Evolutionary conservation across 441 rosid species (phyloP), one percentile per base, ranked within the genome.

Genomic region (Breynia disticha): DNA sequence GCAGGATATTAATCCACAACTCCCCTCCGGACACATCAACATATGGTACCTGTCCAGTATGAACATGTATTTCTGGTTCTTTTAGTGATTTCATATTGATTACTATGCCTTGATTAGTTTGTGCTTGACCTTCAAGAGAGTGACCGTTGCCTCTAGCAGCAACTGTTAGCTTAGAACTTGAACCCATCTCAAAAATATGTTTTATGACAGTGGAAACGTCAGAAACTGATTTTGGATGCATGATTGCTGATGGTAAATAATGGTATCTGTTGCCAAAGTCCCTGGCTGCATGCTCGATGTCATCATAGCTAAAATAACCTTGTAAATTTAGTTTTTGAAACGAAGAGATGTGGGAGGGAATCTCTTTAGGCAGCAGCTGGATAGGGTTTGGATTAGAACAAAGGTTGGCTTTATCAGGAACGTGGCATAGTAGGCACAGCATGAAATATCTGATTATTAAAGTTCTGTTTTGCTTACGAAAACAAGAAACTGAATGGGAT

Each of bases 111-210:
- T 67, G 79, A 52, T 70, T 74, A 44, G 98, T 83, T 55, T 80
- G 83, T 50, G 98, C 68, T 69, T 91, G 98, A 49, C 98, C 96
- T 65, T 87, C 78, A 37, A 91, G 81, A 43, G 98, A 91, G 80
- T 87, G 98, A 20, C 95, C 95, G 58, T 76, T 84, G 56, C 98
- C 98, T 77, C 87, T 75, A 7, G 95, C 98, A 17, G 98, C 95
- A 32, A 91, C 84, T 16, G 88, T 85, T 15, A 87, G 69, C 60
- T 56, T 59, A 14, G 96, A 77, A 51, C 72, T 24, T 20, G 83
- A 64, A 14, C 93, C 93, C 69, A 75, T 70, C 38, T 77, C 49
- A 50, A 74, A 69, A 35, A 83, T 58, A 69, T 71, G 76, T 61
- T 74, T 83, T 57, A 85, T 55, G 14, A 71, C 68, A 52, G 78